Evolutionary conservation across 108 stramenopile genomes (phyloP), one percentile per base, ranked within the genome.

Genomic region (Cyclotella kingstonii): DNA sequence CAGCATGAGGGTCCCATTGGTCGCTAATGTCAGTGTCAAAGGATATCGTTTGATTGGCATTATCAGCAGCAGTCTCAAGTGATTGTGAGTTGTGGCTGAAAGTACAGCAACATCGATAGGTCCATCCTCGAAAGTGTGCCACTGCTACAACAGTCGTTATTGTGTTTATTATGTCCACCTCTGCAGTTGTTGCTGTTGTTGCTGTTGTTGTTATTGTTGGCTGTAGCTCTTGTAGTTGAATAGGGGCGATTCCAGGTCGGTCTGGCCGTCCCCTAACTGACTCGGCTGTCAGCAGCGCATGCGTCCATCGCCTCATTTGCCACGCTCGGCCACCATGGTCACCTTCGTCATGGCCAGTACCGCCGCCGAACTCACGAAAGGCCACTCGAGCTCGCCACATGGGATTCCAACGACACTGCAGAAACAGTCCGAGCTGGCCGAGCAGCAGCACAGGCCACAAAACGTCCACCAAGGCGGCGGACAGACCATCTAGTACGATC

Each of bases 381-480:
- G 59, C 60, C n/a, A 74, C 18, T 7, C 3, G 12, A 10, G 68
- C 81, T 72, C 41, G 63, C 84, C 39, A 84, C 66, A 31, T 23
- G 12, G 33, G 77, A 66, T 67, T 73, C 81, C 64, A 76, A 41
- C 52, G 50, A 43, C 41, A 85, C 77, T 66, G 82, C 69, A 55
- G 56, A 63, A 44, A 80, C 4, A 40, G 77, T 28, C 41, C 81
- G 59, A 48, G 77, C 52, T 41, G 70, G 25, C 18, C 66, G 11
- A 53, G 77, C 73, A 46, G 26, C 21, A 51, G 70, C 1, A 48
- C 63, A 23, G 34, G 51, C 27, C 10, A 81, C 26, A 19, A 63
- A 35, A 54, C 76, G 68, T 38, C 61, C 42, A 34, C 69, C 11
- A 27, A 27, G 29, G 33, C 65, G 11, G 61, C 62, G n/a, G n/a